Conservation (phyloP, 345 rosid species). For the Eucalyptus regnans region DNA sequence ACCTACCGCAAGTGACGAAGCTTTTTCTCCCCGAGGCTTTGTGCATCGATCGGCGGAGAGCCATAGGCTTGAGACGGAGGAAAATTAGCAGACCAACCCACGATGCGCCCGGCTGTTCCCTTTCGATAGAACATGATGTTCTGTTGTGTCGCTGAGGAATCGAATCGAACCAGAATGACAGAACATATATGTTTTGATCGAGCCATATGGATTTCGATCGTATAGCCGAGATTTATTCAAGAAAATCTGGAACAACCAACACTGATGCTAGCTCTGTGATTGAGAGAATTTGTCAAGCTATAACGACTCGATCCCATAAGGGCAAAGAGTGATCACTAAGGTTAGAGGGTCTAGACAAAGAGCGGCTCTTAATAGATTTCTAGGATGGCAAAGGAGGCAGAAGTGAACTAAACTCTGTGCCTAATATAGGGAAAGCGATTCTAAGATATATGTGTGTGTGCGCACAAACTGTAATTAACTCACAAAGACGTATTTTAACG, state of each 20-base stretch:
- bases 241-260: background rate
- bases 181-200: background rate
- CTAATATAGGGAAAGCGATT: too few relatives aligned
- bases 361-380: rapidly evolving
- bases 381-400: background rate
- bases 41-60: background rate
- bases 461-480: rapidly evolving
- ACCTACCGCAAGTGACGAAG: background rate
- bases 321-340: background rate
- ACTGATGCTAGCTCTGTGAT: background rate
- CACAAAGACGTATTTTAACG: rapidly evolving
- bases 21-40: background rate
- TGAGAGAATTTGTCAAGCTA: background rate
- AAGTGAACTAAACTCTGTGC: too few relatives aligned
- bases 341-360: rapidly evolving
- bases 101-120: background rate
- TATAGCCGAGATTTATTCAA: background rate
- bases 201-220: background rate
- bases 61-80: background rate
- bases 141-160: background rate
- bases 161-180: background rate
- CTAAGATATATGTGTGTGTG: rapidly evolving
- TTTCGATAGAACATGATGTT: background rate
- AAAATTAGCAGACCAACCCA: background rate
- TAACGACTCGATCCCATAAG: rapidly evolving